A percentile compares a stretch with the other conserved stretches of the same genome.
phyloP scores from a whole-genome alignment of 1,284 basidiomycete genomes.

The Pseudozyma sp. region DNA sequence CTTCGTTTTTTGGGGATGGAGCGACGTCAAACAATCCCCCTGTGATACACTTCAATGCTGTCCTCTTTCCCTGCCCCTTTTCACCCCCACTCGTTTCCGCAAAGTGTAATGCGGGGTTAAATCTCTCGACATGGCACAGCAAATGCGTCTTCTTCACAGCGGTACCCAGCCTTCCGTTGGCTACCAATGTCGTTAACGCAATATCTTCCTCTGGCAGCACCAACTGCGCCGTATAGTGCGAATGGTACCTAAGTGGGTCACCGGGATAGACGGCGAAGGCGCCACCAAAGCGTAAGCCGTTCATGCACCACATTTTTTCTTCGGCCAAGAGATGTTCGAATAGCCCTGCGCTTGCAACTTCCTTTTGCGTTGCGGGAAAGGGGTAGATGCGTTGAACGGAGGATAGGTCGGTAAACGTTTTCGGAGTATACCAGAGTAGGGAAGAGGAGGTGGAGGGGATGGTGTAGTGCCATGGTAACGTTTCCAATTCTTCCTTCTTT shows the following conservation, averaged over 20 bases:
- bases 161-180: constrained; percentile 93
- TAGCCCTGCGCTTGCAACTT: constrained; percentile 81
- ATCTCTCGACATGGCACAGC: constrained; percentile 74
- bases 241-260: constrained; percentile 95
- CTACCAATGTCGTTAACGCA: constrained; percentile 76
- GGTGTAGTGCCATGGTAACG: constrained; percentile 35
- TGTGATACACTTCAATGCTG: constrained; percentile 9
- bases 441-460: constrained; percentile 25
- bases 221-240: constrained; percentile 83
- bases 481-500: constrained; percentile 1
- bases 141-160: constrained; percentile 97
- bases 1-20: constrained; percentile 10
- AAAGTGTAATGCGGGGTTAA: constrained; percentile 1
- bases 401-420: constrained; percentile 73
- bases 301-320: constrained; percentile 72
- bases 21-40: constrained; percentile 18
- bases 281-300: constrained; percentile 92
- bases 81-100: too few species aligned
- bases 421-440: constrained; percentile 48
- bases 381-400: constrained; percentile 78
- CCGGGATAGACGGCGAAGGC: constrained; percentile 97
- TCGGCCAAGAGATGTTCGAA: constrained; percentile 81
- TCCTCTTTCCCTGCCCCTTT: not conserved
- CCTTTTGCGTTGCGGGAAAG: constrained; percentile 77
- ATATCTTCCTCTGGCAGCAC: constrained; percentile 15